A percentile compares a stretch with the other conserved stretches of the same genome.
phyloP scores from a whole-genome alignment of 306 rosid genomes.

The Cicer bijugum region DNA sequence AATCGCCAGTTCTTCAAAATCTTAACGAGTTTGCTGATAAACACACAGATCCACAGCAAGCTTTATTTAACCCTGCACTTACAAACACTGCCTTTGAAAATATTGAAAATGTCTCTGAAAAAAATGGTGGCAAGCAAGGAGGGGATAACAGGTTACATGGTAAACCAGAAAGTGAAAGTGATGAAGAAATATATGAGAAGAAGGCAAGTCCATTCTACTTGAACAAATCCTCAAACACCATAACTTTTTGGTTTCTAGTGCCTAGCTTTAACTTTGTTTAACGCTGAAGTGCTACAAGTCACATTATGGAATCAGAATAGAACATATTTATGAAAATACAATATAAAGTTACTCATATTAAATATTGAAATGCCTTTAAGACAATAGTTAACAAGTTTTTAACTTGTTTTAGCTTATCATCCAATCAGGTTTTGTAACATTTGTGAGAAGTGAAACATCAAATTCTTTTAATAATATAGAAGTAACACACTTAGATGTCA shows the following conservation, averaged over 20 bases:
- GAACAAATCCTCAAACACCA: constrained; percentile 22
- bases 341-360: background rate
- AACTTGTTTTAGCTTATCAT: constrained; percentile 22
- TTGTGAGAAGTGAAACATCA: background rate
- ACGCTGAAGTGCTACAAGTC: background rate
- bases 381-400: background rate
- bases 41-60: constrained; percentile 52
- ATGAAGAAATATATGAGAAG: constrained; percentile 65
- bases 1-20: constrained; percentile 46
- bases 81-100: constrained; percentile 47
- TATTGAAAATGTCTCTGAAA: constrained; percentile 51
- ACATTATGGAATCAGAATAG: background rate
- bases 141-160: constrained; percentile 47
- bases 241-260: constrained; percentile 17
- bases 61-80: constrained; percentile 44
- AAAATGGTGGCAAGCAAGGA: constrained; percentile 47
- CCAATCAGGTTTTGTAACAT: constrained; percentile 29
- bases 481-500: background rate
- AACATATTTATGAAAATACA: background rate
- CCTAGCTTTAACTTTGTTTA: background rate
- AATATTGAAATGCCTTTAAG: background rate
- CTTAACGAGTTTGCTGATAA: constrained; percentile 48
- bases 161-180: constrained; percentile 49
- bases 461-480: constrained; percentile 27
- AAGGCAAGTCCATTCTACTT: constrained; percentile 59